A percentile compares a stretch with the other conserved stretches of the same genome.
phyloP scores from a whole-genome alignment of 331 rosid genomes.

The Arachis monticola region DNA sequence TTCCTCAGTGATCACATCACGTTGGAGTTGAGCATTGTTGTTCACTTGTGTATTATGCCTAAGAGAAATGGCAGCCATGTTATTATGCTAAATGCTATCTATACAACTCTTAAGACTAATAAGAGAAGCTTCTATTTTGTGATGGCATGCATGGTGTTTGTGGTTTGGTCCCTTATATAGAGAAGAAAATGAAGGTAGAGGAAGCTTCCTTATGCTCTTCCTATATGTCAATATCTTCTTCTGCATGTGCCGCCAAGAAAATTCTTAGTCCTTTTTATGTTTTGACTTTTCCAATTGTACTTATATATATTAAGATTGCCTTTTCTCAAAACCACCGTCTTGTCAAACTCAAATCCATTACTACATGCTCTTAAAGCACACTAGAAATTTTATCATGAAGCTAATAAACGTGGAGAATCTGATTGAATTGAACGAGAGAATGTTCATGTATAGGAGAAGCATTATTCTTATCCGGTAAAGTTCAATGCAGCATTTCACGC shows the following conservation, averaged over 20 bases:
- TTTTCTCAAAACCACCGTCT: neutral
- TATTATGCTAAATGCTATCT: slow-evolving; percentile 30
- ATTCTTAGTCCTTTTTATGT: slow-evolving; percentile 17
- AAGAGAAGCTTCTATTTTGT: slow-evolving; percentile 35
- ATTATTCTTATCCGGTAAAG: slow-evolving; percentile 42
- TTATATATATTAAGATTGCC: neutral
- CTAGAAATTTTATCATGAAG: slow-evolving; percentile 20
- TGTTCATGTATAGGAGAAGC: slow-evolving; percentile 12
- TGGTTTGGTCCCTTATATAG: slow-evolving; percentile 55
- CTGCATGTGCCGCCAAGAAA: slow-evolving; percentile 19
- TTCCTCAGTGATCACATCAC: slow-evolving; percentile 58
- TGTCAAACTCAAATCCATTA: neutral
- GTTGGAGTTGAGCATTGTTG: slow-evolving; percentile 48
- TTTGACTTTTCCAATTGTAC: neutral
- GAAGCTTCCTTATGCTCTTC: slow-evolving; percentile 35
- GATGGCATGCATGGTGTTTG: slow-evolving; percentile 37
- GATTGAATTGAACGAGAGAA: slow-evolving; percentile 36
- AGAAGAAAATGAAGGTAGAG: slow-evolving; percentile 25
- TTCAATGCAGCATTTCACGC: slow-evolving; percentile 34
- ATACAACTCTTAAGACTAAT: no score
- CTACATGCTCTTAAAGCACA: neutral
- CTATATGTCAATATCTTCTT: slow-evolving; percentile 1
- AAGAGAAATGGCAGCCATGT: slow-evolving; percentile 66
- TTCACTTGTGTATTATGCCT: slow-evolving; percentile 45
- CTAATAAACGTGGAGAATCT: slow-evolving; percentile 31